Base-by-base conservation (phyloP, 225 moss, liverwort and hornwort species). In the Sphagnum contortum region DNA sequence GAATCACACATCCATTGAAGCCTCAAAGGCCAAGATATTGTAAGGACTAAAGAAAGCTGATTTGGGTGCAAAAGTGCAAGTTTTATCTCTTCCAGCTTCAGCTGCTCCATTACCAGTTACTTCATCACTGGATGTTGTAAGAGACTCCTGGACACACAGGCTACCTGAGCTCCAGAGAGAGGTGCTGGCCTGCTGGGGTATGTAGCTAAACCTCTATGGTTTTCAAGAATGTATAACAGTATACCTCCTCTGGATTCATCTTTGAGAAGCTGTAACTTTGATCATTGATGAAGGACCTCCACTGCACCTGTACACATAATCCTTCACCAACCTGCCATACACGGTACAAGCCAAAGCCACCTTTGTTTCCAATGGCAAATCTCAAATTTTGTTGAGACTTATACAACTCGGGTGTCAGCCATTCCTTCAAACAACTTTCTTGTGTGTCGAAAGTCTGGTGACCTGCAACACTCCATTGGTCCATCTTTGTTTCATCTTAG, bases 251-350 rank as follows among this genome's bases (percentile, higher is more conserved):
- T 96, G 12, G 74, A 83, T 52, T 83, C 76, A 66, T 87, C 71
- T 70, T 90, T 96, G 12, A 92, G 95, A 59, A 95, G 75, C 50
- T 95, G 95, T 57, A 95, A 65, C 59, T 83, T 95, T 14, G 92
- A 88, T 45, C 29, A 29, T 29, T 29, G 29, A 29, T 1, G 81
- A 60, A 5, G 80, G 90, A 55, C 83, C 80, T 3, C 76, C 79
- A 58, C 44, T 75, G 3, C 88, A 72, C 11, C 60, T 80, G 54
- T 96, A 96, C 9, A 90, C 68, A 44, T 90, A 96, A 2, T 89
- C 90, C 64, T 95, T 95, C 0, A 95, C 75, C 1, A 78, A 74
- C 70, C 81, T 88, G 50, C 92, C 92, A 14, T 95, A 95, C 12
- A 91, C 12, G 29, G 89, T 92, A 9, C 48, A 50, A 48, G 63